phyloP scores from a whole-genome alignment of 208 protist genomes.

The Trypanosoma cruzi region DNA sequence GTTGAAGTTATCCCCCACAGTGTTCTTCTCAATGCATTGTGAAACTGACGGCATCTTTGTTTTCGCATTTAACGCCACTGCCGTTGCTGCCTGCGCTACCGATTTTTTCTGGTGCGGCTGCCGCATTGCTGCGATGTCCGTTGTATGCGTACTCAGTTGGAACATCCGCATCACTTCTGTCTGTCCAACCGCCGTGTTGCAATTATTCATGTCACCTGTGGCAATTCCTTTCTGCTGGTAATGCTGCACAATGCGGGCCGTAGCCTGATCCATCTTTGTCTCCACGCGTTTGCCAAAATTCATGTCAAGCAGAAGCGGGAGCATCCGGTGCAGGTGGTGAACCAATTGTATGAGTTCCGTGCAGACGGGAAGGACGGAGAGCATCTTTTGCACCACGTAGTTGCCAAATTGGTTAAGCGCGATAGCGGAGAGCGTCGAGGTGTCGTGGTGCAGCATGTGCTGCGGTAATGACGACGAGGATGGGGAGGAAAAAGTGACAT shows the following conservation, averaged over 20 bases:
- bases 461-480: conserved; percentile 8
- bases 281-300: conserved; percentile 74
- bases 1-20: not conserved
- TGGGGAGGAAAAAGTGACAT: not conserved
- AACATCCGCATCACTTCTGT: not conserved
- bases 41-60: not conserved
- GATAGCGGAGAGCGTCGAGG: conserved; percentile 62
- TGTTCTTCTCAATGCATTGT: not conserved
- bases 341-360: conserved; percentile 48
- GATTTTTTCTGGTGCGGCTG: not conserved
- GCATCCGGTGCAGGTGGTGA: conserved; percentile 34
- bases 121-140: not conserved
- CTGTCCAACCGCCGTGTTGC: not conserved
- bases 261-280: conserved; percentile 54
- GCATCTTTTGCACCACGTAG: conserved; percentile 97
- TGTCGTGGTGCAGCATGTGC: conserved; percentile 44
- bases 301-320: conserved; percentile 42
- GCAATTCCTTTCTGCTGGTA: not conserved
- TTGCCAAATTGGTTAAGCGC: conserved; percentile 96
- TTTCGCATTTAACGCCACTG: not conserved
- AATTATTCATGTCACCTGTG: not conserved
- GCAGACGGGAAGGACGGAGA: conserved; percentile 75
- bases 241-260: conserved; percentile 40
- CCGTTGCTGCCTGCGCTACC: not conserved
- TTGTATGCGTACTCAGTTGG: not conserved